These are phyloP conservation scores for Potentilla sterilis DNA, from an alignment of 306 rosid species.

Conservation along the genomic window DNA sequence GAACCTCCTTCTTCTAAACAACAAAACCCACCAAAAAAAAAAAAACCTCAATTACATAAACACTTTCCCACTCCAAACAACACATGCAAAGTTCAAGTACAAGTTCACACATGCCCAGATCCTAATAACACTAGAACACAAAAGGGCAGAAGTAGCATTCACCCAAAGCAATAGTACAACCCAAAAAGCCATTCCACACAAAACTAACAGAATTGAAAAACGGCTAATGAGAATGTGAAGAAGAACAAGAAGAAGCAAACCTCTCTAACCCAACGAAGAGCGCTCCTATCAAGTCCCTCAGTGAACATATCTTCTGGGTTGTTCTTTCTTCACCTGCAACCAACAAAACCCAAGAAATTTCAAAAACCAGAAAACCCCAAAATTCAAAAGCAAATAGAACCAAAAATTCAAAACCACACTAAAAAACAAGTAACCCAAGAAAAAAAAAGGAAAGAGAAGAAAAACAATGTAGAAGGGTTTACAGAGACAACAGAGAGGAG, in stretches of 20 bases:
- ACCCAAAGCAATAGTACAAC: neutral
- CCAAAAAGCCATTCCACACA: neutral
- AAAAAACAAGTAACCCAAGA: neutral
- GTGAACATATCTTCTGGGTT: conserved; percentile 59
- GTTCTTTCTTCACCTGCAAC: conserved; percentile 32
- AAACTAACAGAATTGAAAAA: neutral
- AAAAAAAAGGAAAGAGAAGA: conserved; percentile 6
- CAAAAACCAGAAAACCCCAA: conserved; percentile 5
- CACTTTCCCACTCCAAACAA: conserved; percentile 2
- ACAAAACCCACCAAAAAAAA: conserved; percentile 22
- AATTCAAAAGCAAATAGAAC: neutral
- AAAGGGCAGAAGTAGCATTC: neutral
- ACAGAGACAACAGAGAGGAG: neutral
- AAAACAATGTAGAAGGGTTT: conserved; percentile 17
- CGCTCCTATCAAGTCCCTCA: conserved; percentile 79
- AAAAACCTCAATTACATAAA: conserved; percentile 5
- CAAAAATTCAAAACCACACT: neutral
- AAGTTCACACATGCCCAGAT: conserved; percentile 24
- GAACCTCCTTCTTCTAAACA: conserved; percentile 51
- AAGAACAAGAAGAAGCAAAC: conserved; percentile 37
- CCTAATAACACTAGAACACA: conserved; percentile 1
- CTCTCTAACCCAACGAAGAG: conserved; percentile 90
- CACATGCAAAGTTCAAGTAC: neutral
- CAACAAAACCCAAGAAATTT: neutral
- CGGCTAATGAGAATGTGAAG: conserved; percentile 10